phyloP scores from a whole-genome alignment of 1,284 basidiomycete species.

The Puccinia coronata region DNA sequence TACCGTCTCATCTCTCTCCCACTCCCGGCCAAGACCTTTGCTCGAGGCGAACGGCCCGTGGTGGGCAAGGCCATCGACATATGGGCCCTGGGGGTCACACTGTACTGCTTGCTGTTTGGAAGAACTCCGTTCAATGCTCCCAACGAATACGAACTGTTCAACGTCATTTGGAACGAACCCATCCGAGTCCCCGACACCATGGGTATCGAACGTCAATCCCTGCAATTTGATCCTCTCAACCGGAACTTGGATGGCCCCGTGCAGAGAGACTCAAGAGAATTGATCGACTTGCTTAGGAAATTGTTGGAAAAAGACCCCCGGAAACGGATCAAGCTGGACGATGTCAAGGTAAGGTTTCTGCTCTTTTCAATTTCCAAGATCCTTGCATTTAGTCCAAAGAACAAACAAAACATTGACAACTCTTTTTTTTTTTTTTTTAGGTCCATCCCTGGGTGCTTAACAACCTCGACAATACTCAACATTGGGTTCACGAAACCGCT shows the following conservation, averaged over 20 bases:
- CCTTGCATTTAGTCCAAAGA: too few species aligned
- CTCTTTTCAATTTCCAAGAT: not conserved
- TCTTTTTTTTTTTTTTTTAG: conserved; percentile 36
- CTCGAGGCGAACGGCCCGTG: conserved; percentile 63
- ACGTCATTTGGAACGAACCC: conserved; percentile 76
- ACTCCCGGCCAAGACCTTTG: conserved; percentile 30
- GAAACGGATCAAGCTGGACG: conserved; percentile 76
- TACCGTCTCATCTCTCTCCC: conserved; percentile 41
- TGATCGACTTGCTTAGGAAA: conserved; percentile 72
- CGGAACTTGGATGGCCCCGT: conserved; percentile 55
- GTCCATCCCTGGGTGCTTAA: conserved; percentile 73
- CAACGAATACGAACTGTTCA: conserved; percentile 79
- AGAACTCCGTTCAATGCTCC: conserved; percentile 69
- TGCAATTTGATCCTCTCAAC: conserved; percentile 62
- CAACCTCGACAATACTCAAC: conserved; percentile 70
- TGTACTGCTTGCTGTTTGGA: conserved; percentile 93
- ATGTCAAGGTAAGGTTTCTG: conserved; percentile 75
- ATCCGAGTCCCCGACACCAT: conserved; percentile 73
- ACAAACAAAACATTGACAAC: too few species aligned
- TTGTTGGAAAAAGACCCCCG: conserved; percentile 80
- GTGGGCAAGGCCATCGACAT: conserved; percentile 96
- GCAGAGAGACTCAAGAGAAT: conserved; percentile 65
- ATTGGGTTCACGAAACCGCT: conserved; percentile 79
- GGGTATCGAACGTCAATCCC: conserved; percentile 71
- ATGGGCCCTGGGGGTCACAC: conserved; percentile 98